Evolutionary conservation across 1,139 yeast species (phyloP).

Genomic region (Saccharomyces hybrid): DNA sequence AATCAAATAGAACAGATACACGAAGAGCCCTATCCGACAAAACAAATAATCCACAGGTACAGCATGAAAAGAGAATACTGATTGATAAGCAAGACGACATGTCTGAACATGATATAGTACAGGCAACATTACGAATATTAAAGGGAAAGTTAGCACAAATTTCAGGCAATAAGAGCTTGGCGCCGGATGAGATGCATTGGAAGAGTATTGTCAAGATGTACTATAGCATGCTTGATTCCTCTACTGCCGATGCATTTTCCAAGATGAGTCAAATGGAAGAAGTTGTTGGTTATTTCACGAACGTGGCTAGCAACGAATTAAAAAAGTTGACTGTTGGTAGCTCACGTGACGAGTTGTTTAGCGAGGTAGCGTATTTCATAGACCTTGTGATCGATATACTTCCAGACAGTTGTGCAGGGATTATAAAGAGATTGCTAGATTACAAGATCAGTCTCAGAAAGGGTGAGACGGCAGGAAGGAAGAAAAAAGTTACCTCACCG

Average conservation of each 20-base stretch:
- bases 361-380: constrained; percentile 53
- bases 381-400: constrained; percentile 45
- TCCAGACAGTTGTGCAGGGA: constrained; percentile 34
- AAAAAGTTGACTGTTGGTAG: constrained; percentile 43
- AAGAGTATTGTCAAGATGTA: constrained; percentile 52
- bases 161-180: constrained; percentile 40
- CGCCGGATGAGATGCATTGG: constrained; percentile 34
- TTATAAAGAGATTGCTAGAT: constrained; percentile 40
- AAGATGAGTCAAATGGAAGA: constrained; percentile 44
- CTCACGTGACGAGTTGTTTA: constrained; percentile 42
- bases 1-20: neutral
- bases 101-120: neutral
- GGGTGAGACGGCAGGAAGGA: neutral
- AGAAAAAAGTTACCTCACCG: constrained; percentile 26
- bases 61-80: neutral
- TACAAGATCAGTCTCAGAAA: constrained; percentile 33
- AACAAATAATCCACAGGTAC: neutral
- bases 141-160: constrained; percentile 45
- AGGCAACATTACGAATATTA: constrained; percentile 32
- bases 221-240: constrained; percentile 39
- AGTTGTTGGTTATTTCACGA: constrained; percentile 56
- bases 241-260: neutral
- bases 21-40: neutral
- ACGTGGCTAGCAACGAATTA: constrained; percentile 58
- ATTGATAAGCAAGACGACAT: neutral